Evolutionary conservation across 1,284 basidiomycete species (phyloP).

Genomic region (Retiboletus flavoniger): DNA sequence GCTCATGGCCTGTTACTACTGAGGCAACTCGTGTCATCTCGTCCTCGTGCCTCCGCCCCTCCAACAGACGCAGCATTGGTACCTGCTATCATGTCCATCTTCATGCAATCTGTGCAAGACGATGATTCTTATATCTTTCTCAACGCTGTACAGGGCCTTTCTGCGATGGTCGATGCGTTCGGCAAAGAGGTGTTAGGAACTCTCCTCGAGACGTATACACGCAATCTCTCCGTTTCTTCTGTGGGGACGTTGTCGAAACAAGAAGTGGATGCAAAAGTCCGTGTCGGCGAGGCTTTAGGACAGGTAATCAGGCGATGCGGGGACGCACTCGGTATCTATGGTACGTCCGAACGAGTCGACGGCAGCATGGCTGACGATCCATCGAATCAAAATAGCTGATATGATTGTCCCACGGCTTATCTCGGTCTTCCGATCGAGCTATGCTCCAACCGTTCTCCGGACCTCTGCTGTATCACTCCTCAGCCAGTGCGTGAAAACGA

Average conservation of each 20-base stretch:
- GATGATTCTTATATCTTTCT: slow-evolving; percentile 95
- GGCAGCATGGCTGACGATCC: not conserved
- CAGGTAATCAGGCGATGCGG: slow-evolving; percentile 78
- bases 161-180: slow-evolving; percentile 76
- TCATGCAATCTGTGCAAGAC: slow-evolving; percentile 83
- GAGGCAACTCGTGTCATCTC: slow-evolving; percentile 68
- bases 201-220: slow-evolving; percentile 64
- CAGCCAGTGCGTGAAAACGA: slow-evolving; percentile 67
- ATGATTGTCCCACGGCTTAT: slow-evolving; percentile 72
- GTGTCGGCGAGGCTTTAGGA: slow-evolving; percentile 86
- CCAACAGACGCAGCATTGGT: slow-evolving; percentile 55
- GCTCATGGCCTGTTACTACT: slow-evolving; percentile 88
- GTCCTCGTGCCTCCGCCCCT: slow-evolving; percentile 12
- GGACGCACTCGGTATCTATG: slow-evolving; percentile 64
- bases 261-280: slow-evolving; percentile 76
- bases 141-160: slow-evolving; percentile 88
- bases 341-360: slow-evolving; percentile 44
- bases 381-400: slow-evolving; percentile 47
- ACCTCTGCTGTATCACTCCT: slow-evolving; percentile 84
- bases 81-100: slow-evolving; percentile 85
- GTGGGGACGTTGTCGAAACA: slow-evolving; percentile 52
- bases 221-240: slow-evolving; percentile 50
- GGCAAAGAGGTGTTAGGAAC: slow-evolving; percentile 71
- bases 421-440: slow-evolving; percentile 52
- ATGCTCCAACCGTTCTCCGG: slow-evolving; percentile 71